A percentile compares a stretch with the other conserved stretches of the same genome.
phyloP scores from a whole-genome alignment of 495 filamentous ascomycete genomes.

The Hyphodiscus hymeniophilus region DNA sequence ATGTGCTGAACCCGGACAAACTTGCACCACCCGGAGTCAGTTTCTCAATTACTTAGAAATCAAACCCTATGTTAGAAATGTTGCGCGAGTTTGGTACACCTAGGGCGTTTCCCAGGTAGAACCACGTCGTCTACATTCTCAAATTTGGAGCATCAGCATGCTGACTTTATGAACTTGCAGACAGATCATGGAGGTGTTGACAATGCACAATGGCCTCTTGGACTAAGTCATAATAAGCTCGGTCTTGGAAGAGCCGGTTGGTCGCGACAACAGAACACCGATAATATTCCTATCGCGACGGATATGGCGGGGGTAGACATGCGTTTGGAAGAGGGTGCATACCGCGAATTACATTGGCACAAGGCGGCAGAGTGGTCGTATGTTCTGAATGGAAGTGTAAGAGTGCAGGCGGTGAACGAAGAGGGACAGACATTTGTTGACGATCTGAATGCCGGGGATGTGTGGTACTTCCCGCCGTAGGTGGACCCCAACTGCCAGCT shows the following conservation, averaged over 20 bases:
- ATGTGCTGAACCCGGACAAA: constrained; percentile 56
- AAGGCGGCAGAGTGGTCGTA: constrained; percentile 60
- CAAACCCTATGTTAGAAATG: too few relatives aligned
- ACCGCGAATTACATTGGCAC: constrained; percentile 68
- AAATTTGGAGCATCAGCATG: too few relatives aligned
- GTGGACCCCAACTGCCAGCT: too few relatives aligned
- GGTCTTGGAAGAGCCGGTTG: constrained; percentile 52
- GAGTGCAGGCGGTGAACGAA: constrained; percentile 50
- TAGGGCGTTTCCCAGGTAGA: too few relatives aligned
- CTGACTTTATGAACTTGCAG: too few relatives aligned
- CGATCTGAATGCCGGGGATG: constrained; percentile 55
- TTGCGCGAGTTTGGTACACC: too few relatives aligned
- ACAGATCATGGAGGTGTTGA: constrained; percentile 54
- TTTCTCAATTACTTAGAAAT: too few relatives aligned
- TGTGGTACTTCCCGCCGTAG: constrained; percentile 57
- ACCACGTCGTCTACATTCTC: too few relatives aligned
- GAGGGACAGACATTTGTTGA: constrained; percentile 56
- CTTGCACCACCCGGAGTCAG: constrained; percentile 55
- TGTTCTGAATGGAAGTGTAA: constrained; percentile 54
- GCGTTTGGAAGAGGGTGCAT: constrained; percentile 56
- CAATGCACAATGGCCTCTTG: constrained; percentile 65
- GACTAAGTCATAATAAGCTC: constrained; percentile 52
- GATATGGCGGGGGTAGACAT: constrained; percentile 72
- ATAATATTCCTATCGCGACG: constrained; percentile 52
- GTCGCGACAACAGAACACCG: constrained; percentile 58